Conservation (phyloP, 208 protist species). For the Herpetomonas samuelpessoai region DNA sequence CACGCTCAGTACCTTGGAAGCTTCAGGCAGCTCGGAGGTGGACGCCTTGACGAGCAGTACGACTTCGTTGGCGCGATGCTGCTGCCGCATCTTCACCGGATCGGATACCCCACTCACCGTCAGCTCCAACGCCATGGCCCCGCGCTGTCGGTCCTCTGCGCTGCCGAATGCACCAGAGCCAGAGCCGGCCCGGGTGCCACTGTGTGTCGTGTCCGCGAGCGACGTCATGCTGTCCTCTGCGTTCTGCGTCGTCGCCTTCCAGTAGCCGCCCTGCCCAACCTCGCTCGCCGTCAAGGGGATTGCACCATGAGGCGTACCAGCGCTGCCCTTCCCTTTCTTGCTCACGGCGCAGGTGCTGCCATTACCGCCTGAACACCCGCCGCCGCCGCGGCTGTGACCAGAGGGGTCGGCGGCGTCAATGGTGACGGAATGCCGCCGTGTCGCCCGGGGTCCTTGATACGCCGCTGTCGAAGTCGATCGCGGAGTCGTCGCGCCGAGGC, state of each 20-base stretch:
- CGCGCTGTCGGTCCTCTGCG: not conserved
- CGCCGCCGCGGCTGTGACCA: not conserved
- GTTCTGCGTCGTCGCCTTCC: not conserved
- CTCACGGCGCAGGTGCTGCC: not conserved
- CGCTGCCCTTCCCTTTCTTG: not conserved
- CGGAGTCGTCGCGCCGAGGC: not conserved
- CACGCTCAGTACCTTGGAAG: slow-evolving; percentile 27
- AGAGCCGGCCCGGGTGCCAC: too few species aligned
- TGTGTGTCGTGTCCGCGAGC: not conserved
- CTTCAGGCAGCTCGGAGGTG: slow-evolving; percentile 17
- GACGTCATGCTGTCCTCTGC: not conserved
- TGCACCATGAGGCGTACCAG: not conserved
- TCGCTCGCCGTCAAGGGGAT: not conserved
- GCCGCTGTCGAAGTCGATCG: too few species aligned
- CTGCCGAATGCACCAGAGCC: too few species aligned
- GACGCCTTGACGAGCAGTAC: slow-evolving; percentile 25
- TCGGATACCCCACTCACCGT: not conserved
- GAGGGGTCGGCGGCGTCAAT: slow-evolving; percentile 3
- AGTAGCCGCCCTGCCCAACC: not conserved
- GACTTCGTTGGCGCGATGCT: slow-evolving; percentile 12
- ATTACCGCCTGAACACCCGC: too few species aligned
- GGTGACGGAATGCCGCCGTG: slow-evolving; percentile 3
- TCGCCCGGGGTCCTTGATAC: not conserved
- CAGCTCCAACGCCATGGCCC: not conserved
- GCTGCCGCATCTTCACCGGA: not conserved